These are phyloP conservation scores for Ceratocystis harringtonii DNA, from an alignment of 2,329 filamentous ascomycete species.

Conservation along the genomic window DNA sequence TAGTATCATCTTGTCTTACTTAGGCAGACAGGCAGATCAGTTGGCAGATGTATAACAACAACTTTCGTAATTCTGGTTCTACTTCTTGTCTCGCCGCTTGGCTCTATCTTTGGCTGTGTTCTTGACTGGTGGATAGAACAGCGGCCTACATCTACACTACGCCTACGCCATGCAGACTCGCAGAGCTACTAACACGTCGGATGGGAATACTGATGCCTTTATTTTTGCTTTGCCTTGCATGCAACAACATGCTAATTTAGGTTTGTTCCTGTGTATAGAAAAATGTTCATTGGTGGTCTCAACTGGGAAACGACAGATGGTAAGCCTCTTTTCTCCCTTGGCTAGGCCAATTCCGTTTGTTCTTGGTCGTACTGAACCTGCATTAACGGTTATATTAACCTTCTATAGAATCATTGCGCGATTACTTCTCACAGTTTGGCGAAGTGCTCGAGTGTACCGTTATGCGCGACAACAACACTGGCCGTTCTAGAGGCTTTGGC, in stretches of 20 bases:
- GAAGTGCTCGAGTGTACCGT: slow-evolving; percentile 97
- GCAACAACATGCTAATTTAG: neutral
- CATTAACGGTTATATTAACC: slow-evolving; percentile 2
- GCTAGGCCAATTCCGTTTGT: neutral
- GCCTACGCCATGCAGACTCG: neutral
- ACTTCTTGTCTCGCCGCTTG: no score
- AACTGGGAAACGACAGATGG: slow-evolving; percentile 99
- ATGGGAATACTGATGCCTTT: neutral
- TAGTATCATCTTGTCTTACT: no score
- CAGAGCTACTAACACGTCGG: neutral
- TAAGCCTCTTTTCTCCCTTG: slow-evolving; percentile 35
- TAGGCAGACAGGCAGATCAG: no score
- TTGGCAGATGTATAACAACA: neutral
- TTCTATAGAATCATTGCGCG: slow-evolving; percentile 70
- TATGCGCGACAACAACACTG: slow-evolving; percentile 93
- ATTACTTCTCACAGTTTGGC: slow-evolving; percentile 96
- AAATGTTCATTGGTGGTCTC: slow-evolving; percentile 98
- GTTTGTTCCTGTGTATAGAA: slow-evolving; percentile 39
- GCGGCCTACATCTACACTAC: no score
- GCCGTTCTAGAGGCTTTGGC: slow-evolving; percentile 86
- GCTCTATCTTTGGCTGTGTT: no score
- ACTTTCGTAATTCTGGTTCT: no score
- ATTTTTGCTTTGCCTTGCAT: neutral
- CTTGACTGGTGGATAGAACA: no score
- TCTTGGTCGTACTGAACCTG: neutral